These are phyloP conservation scores for Elongisporangium undulatum DNA, from an alignment of 352 stramenopile genomes.

Conservation along the genomic window DNA sequence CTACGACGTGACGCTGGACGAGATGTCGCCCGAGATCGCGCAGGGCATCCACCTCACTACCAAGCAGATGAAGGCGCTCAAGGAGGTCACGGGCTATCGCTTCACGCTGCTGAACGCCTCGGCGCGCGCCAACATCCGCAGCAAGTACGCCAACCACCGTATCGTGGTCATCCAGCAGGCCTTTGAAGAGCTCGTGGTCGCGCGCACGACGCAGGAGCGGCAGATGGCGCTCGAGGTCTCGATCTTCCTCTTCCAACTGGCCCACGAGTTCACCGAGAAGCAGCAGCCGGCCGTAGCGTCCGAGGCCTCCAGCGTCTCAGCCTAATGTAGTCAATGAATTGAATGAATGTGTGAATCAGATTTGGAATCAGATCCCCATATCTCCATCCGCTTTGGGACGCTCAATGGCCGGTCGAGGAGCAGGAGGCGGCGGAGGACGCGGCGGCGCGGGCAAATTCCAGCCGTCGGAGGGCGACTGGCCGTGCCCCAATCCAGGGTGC, in stretches of 20 bases:
- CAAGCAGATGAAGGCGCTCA: conserved; percentile 44
- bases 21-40: conserved; percentile 45
- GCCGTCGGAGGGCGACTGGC: conserved; percentile 69
- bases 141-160: conserved; percentile 55
- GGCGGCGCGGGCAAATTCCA: conserved; percentile 41
- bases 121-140: conserved; percentile 27
- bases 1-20: conserved; percentile 45
- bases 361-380: conserved; percentile 10
- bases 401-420: conserved; percentile 28
- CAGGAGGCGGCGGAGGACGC: conserved; percentile 25
- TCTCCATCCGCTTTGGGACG: neutral
- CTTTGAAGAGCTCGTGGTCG: conserved; percentile 63
- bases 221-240: conserved; percentile 50
- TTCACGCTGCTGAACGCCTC: conserved; percentile 50
- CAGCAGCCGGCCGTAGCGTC: conserved; percentile 2
- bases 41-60: conserved; percentile 39
- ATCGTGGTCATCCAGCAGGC: conserved; percentile 60
- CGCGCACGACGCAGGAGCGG: conserved; percentile 37
- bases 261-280: conserved; percentile 26
- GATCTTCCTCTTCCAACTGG: conserved; percentile 65
- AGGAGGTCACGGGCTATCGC: conserved; percentile 35
- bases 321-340: neutral
- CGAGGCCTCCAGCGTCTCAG: conserved; percentile 3
- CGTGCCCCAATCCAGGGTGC: conserved; percentile 76
- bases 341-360: conserved; percentile 5